Base-by-base conservation (phyloP, 345 rosid genomes). In the Gossypium raimondii region DNA sequence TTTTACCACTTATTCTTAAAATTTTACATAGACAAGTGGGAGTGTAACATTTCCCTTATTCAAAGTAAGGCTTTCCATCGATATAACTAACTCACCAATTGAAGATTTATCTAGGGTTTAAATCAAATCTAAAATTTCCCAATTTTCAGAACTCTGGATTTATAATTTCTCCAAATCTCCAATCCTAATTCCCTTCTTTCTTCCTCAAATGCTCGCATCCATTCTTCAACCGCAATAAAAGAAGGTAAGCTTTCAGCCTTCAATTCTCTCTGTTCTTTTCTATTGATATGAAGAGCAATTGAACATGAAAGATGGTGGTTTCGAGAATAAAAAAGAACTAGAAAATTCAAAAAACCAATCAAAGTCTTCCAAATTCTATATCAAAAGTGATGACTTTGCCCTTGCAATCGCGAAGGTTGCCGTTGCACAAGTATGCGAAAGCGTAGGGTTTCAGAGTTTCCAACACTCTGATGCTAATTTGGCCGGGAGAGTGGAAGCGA, bases 261-360 rank as follows among this genome's bases (percentile, higher is more conserved):
- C 41, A 2, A 4, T 12, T 50, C 57, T 44, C 68, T 47, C 11
- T 44, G 5, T 48, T 24, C 6, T 14, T 27, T 45, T 44, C 13
- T 45, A 83, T 85, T 87, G 91, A 84, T 85, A 86, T 87, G 82
- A 78, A 84, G 87, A 50, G 20, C 13, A 77, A 73, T 91, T 83
- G 93, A 92, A 89, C 78, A 95, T 95, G 97, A 95, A 73, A 86
- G 85, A 90, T 91, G 93, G 98, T 82, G 92, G 79, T 78, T 82
- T 86, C 85, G 88, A 88, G 84, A 76, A 83, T 83, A 84, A 79
- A 82, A 84, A 80, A 79, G 78, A 85, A 75, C 77, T 68, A 22
- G 89, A 75, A 75, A 78, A 77, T 12, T 34, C 70, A 7, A 81
- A 73, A 53, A 52, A 52, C 2, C 48, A 34, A 13, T 52, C 48